Percentiles rank a stretch among this genome's conserved stretches.
Conservation (phyloP, 768 basidiomycete genomes). For the Botryobasidium botryosum region DNA sequence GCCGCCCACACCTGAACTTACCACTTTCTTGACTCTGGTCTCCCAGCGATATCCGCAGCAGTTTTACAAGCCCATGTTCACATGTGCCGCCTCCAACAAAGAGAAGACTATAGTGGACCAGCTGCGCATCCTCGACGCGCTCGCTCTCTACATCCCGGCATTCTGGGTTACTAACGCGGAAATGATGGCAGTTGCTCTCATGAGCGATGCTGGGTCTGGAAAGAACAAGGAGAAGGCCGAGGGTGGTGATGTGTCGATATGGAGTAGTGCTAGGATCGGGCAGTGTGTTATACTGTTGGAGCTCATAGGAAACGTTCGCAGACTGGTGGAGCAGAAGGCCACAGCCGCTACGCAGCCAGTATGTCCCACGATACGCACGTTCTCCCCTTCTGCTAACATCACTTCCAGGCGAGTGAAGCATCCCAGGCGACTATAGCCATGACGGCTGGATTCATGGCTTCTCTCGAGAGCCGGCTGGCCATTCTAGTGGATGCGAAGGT, state of each 20-base stretch:
- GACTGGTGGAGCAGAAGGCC: constrained; percentile 21
- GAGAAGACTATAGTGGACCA: constrained; percentile 42
- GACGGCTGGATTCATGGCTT: constrained; percentile 18
- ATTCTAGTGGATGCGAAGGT: constrained; percentile 44
- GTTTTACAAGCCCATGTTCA: constrained; percentile 58
- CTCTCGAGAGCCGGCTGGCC: constrained; percentile 40
- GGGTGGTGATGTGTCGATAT: constrained; percentile 16
- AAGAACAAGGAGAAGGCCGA: constrained; percentile 12
- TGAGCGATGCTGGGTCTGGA: constrained; percentile 29
- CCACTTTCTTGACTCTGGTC: constrained; percentile 33
- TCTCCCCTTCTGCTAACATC: background rate
- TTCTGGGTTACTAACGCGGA: constrained; percentile 55
- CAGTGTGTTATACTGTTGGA: constrained; percentile 47
- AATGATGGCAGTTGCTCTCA: constrained; percentile 55
- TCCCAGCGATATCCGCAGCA: constrained; percentile 38
- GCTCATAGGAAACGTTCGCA: constrained; percentile 27
- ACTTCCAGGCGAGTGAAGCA: background rate
- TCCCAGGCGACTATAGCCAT: background rate
- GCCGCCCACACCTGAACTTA: constrained; percentile 30
- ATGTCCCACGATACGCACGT: background rate
- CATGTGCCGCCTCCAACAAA: constrained; percentile 47
- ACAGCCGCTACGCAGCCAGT: background rate
- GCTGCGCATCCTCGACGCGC: constrained; percentile 33
- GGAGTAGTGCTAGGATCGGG: constrained; percentile 39
- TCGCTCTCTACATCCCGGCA: constrained; percentile 38